A percentile compares a stretch with the other conserved stretches of the same genome.
Evolutionary conservation across 2,329 filamentous ascomycete genomes (phyloP).

Genomic region (Chaetomiaceae sp.): DNA sequence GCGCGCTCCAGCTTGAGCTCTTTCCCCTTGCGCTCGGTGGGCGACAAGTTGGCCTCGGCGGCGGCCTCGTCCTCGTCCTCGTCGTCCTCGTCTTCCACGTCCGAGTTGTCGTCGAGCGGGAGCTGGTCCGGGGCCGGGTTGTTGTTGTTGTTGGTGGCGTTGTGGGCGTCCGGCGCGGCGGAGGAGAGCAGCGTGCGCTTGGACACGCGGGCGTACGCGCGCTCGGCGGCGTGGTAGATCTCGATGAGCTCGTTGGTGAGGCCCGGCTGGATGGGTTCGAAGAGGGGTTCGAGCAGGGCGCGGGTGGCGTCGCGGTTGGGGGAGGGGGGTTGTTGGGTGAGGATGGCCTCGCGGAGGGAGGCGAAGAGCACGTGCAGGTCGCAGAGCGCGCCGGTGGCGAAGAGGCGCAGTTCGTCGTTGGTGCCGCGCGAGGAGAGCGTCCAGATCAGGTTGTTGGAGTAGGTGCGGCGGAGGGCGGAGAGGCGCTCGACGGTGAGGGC

Average conservation of each 20-base stretch:
- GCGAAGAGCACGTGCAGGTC: slow-evolving; percentile 79
- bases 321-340: slow-evolving; percentile 32
- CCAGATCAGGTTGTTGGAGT: slow-evolving; percentile 58
- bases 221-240: slow-evolving; percentile 73
- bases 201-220: slow-evolving; percentile 65
- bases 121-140: slow-evolving; percentile 31
- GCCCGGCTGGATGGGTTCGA: slow-evolving; percentile 61
- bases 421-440: slow-evolving; percentile 61
- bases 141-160: too few species aligned
- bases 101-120: background rate
- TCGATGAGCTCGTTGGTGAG: slow-evolving; percentile 63
- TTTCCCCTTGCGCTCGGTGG: slow-evolving; percentile 54
- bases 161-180: too few species aligned
- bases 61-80: slow-evolving; percentile 43
- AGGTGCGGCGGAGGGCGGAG: slow-evolving; percentile 48
- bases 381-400: slow-evolving; percentile 68
- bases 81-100: slow-evolving; percentile 43
- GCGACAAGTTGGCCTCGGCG: slow-evolving; percentile 48
- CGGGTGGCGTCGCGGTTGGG: slow-evolving; percentile 24
- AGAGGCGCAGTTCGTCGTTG: slow-evolving; percentile 72
- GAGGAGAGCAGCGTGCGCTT: slow-evolving; percentile 55
- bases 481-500: slow-evolving; percentile 55
- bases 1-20: slow-evolving; percentile 75
- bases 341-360: slow-evolving; percentile 56
- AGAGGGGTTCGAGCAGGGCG: slow-evolving; percentile 52